Conservation (phyloP, 2,329 filamentous ascomycete genomes). For the Coniochaeta sp. region DNA sequence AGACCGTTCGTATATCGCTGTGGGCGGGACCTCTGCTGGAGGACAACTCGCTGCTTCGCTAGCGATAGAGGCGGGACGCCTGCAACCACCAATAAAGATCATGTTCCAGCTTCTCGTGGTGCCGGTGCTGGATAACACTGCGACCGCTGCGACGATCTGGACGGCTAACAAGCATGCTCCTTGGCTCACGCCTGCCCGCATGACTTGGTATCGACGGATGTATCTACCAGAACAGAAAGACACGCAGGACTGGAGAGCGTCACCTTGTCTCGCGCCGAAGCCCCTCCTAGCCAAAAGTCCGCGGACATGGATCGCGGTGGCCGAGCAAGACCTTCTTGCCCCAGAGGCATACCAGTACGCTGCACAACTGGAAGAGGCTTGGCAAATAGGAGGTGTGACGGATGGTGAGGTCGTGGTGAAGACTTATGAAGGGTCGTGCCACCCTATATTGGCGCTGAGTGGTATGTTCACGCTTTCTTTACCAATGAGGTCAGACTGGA, state of each 20-base stretch:
- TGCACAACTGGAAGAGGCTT: neutral
- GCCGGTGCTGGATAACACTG: constrained; percentile 6
- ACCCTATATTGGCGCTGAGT: constrained; percentile 2
- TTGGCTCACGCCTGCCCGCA: constrained; percentile 6
- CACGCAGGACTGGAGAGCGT: constrained; percentile 1
- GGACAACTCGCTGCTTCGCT: neutral
- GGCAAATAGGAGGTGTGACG: neutral
- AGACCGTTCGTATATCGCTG: neutral
- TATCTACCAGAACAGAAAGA: neutral
- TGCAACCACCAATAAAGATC: neutral
- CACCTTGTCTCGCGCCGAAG: neutral
- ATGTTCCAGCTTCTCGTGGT: neutral
- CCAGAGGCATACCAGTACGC: neutral
- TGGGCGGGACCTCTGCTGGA: neutral
- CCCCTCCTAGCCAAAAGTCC: neutral
- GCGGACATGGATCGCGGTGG: neutral
- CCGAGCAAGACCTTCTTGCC: neutral
- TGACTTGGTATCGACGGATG: constrained; percentile 7
- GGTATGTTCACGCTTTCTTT: neutral
- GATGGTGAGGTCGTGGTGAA: neutral
- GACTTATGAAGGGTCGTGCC: neutral
- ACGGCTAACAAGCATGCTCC: constrained; percentile 2
- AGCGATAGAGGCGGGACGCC: neutral
- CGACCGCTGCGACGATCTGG: constrained; percentile 3
- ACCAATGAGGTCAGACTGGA: too few species aligned